Percentiles rank a stretch among this genome's conserved stretches.
phyloP scores from a whole-genome alignment of 306 rosid genomes.

The Quillaja saponaria region DNA sequence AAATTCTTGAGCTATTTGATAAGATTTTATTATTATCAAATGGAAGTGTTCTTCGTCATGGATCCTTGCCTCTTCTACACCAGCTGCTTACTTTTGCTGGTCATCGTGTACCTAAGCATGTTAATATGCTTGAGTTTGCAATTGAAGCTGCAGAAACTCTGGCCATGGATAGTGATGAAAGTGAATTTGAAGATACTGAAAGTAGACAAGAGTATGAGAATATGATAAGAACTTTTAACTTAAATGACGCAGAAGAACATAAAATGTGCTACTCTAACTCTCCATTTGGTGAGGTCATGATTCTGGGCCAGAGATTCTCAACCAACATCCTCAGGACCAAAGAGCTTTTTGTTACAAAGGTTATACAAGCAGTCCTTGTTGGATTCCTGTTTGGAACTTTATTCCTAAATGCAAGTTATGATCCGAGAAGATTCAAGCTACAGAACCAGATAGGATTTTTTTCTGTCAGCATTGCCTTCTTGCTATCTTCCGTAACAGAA shows the following conservation, averaged over 20 bases:
- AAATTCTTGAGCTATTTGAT: constrained; percentile 46
- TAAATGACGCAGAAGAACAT: constrained; percentile 21
- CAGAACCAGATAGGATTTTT: constrained; percentile 67
- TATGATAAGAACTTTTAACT: constrained; percentile 4
- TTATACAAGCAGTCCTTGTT: constrained; percentile 63
- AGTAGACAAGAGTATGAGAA: constrained; percentile 10
- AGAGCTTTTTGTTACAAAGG: constrained; percentile 55
- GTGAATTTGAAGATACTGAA: constrained; percentile 5
- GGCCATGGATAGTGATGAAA: constrained; percentile 15
- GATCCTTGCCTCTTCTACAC: constrained; percentile 39
- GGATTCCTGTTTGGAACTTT: constrained; percentile 68
- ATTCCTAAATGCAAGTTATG: constrained; percentile 47
- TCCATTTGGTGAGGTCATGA: constrained; percentile 29
- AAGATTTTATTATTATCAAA: constrained; percentile 37
- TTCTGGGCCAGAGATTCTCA: constrained; percentile 42
- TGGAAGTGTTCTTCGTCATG: constrained; percentile 45
- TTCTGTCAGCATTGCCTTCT: constrained; percentile 68
- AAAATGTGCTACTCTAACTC: constrained; percentile 30
- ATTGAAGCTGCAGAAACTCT: constrained; percentile 42
- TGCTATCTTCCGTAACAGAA: constrained; percentile 78
- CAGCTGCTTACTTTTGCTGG: constrained; percentile 31
- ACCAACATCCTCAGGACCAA: constrained; percentile 43
- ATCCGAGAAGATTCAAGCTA: constrained; percentile 34
- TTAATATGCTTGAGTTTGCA: constrained; percentile 48
- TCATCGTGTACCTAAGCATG: constrained; percentile 41